Evolutionary conservation across 441 rosid species (phyloP).

Genomic region (Populus trichocarpa): DNA sequence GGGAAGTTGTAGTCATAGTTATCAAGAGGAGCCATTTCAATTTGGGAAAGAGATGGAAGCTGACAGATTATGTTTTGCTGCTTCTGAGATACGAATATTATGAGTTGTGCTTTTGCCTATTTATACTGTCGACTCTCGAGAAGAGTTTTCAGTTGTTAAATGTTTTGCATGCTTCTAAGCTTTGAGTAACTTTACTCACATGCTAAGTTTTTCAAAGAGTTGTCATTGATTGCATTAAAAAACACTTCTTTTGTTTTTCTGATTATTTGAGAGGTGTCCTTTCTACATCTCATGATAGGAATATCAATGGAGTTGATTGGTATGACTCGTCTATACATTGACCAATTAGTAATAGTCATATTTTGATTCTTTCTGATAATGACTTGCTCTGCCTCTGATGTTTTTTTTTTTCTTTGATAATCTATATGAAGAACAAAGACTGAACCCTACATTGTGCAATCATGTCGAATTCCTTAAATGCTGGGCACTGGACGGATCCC

Average conservation of each 20-base stretch:
- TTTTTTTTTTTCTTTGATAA: not conserved
- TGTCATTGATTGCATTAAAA: conserved; percentile 45
- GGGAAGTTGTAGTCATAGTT: conserved; percentile 31
- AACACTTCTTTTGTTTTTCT: conserved; percentile 25
- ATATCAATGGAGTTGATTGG: not conserved
- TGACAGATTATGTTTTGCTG: conserved; percentile 7
- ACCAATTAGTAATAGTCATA: not conserved
- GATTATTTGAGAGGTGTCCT: not conserved
- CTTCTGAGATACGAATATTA: conserved; percentile 8
- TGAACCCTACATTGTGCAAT: not conserved
- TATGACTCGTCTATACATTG: not conserved
- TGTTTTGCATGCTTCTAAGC: conserved; percentile 42
- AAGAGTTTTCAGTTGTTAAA: not conserved
- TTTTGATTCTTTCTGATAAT: not conserved
- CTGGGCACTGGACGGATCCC: not conserved
- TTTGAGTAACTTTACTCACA: conserved; percentile 42
- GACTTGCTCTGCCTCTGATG: not conserved
- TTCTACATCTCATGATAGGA: not conserved
- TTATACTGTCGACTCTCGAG: conserved; percentile 24
- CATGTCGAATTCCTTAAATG: not conserved
- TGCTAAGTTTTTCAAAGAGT: conserved; percentile 37
- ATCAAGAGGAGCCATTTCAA: conserved; percentile 34
- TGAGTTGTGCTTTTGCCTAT: conserved; percentile 21
- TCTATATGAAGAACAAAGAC: not conserved
- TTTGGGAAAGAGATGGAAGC: conserved; percentile 17